Conservation (phyloP, 1,284 basidiomycete genomes). For the Takashimella koratensis region DNA sequence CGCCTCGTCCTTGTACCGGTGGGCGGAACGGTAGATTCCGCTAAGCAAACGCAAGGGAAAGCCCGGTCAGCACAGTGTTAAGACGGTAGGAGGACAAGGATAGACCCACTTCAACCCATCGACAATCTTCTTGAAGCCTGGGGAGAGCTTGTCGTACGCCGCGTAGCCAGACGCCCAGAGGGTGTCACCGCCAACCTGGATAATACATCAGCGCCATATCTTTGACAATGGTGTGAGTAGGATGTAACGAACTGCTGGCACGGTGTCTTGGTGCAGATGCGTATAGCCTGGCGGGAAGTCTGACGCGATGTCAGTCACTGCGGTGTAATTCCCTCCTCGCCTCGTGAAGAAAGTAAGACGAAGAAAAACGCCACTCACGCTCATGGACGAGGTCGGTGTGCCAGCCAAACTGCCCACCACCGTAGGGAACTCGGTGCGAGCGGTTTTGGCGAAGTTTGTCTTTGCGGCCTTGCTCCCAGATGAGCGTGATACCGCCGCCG, state of each 20-base stretch:
- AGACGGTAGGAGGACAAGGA: no score
- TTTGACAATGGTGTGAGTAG: no score
- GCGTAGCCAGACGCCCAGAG: slow-evolving; percentile 53
- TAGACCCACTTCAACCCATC: slow-evolving; percentile 20
- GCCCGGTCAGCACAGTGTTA: no score
- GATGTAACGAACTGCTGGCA: no score
- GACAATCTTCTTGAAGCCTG: slow-evolving; percentile 23
- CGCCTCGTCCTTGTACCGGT: slow-evolving; percentile 24
- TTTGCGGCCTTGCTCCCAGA: slow-evolving; percentile 19
- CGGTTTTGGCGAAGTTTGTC: neutral
- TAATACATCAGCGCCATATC: no score
- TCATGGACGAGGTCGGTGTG: slow-evolving; percentile 67
- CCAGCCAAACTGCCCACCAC: slow-evolving; percentile 56
- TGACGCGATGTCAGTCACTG: slow-evolving; percentile 34
- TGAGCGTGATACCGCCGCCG: slow-evolving; percentile 13
- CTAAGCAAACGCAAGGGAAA: neutral
- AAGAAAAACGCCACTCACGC: no score
- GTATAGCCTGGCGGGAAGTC: slow-evolving; percentile 65
- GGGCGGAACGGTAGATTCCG: slow-evolving; percentile 32
- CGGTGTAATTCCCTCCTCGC: no score
- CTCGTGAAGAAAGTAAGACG: no score
- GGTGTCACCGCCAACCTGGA: slow-evolving; percentile 33
- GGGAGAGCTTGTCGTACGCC: slow-evolving; percentile 31
- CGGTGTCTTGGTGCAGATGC: slow-evolving; percentile 49
- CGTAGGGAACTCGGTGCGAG: slow-evolving; percentile 15